A percentile compares a stretch with the other conserved stretches of the same genome.
Evolutionary conservation across 352 stramenopile species (phyloP).

Genomic region (Pythium folliculosum): DNA sequence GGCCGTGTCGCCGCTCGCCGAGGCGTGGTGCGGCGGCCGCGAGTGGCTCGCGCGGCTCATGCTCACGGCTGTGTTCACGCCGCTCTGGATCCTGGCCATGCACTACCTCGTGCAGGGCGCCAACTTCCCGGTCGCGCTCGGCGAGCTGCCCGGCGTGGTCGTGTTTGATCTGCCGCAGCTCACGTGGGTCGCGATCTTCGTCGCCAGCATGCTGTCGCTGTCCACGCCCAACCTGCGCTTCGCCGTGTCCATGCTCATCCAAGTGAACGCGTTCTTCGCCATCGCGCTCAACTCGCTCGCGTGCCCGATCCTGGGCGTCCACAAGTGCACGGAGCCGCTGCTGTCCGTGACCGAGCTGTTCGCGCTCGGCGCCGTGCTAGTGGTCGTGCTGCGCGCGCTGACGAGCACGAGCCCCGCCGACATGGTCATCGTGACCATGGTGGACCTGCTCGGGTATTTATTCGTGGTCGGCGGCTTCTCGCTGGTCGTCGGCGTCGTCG

Average conservation of each 20-base stretch:
- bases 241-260: slow-evolving; percentile 62
- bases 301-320: slow-evolving; percentile 22
- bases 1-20: slow-evolving; percentile 25
- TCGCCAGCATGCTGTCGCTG: slow-evolving; percentile 47
- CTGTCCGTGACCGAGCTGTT: slow-evolving; percentile 21
- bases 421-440: slow-evolving; percentile 29
- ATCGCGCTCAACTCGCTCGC: slow-evolving; percentile 70
- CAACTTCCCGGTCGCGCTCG: slow-evolving; percentile 12
- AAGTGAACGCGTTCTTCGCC: slow-evolving; percentile 65
- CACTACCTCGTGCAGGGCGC: slow-evolving; percentile 11
- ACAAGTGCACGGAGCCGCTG: slow-evolving; percentile 18
- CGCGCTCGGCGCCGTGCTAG: slow-evolving; percentile 16
- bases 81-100: slow-evolving; percentile 11
- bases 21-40: slow-evolving; percentile 23
- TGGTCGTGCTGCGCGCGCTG: slow-evolving; percentile 20
- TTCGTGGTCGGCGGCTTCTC: slow-evolving; percentile 30
- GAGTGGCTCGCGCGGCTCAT: slow-evolving; percentile 29
- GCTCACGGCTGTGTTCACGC: slow-evolving; percentile 10
- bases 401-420: slow-evolving; percentile 25
- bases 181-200: slow-evolving; percentile 22
- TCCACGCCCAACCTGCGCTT: slow-evolving; percentile 72
- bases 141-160: slow-evolving; percentile 14
- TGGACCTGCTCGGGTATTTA: slow-evolving; percentile 25
- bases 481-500: slow-evolving; percentile 44
- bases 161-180: slow-evolving; percentile 21